Percentiles rank a stretch among this genome's conserved stretches.
phyloP scores from a whole-genome alignment of 352 stramenopile species.

The Phytophthora hibernalis region DNA sequence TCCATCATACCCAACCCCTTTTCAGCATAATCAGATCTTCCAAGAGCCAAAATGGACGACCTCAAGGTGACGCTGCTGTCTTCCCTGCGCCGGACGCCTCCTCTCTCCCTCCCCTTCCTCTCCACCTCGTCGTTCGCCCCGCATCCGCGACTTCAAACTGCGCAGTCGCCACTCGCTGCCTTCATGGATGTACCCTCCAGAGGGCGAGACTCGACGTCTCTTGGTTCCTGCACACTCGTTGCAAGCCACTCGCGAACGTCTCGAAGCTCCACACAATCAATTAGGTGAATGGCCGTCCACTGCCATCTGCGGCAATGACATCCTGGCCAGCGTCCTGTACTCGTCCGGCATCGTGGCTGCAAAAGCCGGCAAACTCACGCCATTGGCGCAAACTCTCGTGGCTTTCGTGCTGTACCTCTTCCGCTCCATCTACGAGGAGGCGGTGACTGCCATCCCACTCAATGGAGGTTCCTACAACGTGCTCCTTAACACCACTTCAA shows the following conservation, averaged over 20 bases:
- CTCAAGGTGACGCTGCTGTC: conserved; percentile 51
- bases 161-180: conserved; percentile 25
- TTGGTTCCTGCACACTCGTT: conserved; percentile 36
- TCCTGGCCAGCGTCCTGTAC: conserved; percentile 90
- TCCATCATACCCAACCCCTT: conserved; percentile 8
- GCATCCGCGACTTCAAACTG: conserved; percentile 35
- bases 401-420: conserved; percentile 73
- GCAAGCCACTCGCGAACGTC: conserved; percentile 31
- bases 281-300: conserved; percentile 89
- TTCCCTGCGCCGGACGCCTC: conserved; percentile 28
- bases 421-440: conserved; percentile 92
- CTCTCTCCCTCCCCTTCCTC: conserved; percentile 13
- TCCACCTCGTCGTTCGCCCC: conserved; percentile 20
- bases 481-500: conserved; percentile 92
- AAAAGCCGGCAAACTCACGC: conserved; percentile 87
- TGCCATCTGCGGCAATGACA: conserved; percentile 93
- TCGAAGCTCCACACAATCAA: conserved; percentile 36
- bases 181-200: conserved; percentile 53
- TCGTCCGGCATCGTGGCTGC: conserved; percentile 71
- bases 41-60: conserved; percentile 47
- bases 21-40: conserved; percentile 25
- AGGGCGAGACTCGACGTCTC: conserved; percentile 44
- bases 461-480: conserved; percentile 94
- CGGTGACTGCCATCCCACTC: conserved; percentile 89
- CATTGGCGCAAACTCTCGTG: conserved; percentile 84